Percentiles rank a stretch among this genome's conserved stretches.
phyloP scores from a whole-genome alignment of 2,329 filamentous ascomycete species.

The Fusarium tupiense region DNA sequence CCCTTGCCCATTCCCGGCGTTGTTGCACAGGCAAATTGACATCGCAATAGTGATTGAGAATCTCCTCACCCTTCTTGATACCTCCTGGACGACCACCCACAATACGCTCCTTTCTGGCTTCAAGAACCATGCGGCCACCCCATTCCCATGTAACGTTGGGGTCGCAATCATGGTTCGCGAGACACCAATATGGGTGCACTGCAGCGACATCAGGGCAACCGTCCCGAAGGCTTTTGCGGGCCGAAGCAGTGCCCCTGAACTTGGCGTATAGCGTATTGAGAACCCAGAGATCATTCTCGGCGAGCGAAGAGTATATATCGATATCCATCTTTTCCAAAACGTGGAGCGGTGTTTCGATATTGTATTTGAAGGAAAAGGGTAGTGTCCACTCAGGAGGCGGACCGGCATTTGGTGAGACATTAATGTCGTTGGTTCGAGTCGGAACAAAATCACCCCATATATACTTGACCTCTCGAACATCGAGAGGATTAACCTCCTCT shows the following conservation, averaged over 20 bases:
- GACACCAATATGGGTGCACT: conserved; percentile 94
- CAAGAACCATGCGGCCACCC: conserved; percentile 80
- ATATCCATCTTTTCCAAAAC: conserved; percentile 87
- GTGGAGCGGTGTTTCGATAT: conserved; percentile 78
- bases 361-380: conserved; percentile 81
- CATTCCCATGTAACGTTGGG: conserved; percentile 97
- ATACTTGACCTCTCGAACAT: conserved; percentile 72
- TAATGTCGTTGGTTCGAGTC: conserved; percentile 61
- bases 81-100: conserved; percentile 63
- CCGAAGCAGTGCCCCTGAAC: conserved; percentile 91
- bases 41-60: conserved; percentile 96
- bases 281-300: conserved; percentile 78
- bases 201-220: conserved; percentile 91
- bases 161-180: conserved; percentile 96
- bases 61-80: conserved; percentile 82
- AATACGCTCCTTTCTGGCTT: conserved; percentile 67
- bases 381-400: conserved; percentile 73
- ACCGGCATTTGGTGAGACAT: conserved; percentile 62
- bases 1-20: conserved; percentile 87
- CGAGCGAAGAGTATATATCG: conserved; percentile 72
- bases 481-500: conserved; percentile 69
- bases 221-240: conserved; percentile 78
- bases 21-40: conserved; percentile 79
- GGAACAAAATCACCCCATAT: conserved; percentile 76
- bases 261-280: conserved; percentile 94